Base-by-base conservation (phyloP, 768 basidiomycete genomes). In the Grammothele lineata region DNA sequence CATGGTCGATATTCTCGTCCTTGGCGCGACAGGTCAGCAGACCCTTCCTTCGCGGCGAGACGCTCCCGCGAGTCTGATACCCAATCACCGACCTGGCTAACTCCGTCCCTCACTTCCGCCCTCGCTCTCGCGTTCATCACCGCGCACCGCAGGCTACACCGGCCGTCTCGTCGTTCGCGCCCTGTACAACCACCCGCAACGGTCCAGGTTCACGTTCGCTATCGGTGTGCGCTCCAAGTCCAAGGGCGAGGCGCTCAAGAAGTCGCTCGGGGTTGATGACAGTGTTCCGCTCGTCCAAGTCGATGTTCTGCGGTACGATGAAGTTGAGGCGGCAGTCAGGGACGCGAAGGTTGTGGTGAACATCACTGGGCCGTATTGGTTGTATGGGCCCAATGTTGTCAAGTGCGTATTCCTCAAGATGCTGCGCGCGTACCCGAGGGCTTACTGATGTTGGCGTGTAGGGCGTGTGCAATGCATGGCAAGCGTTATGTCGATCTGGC, bases 401-500 rank as follows among this genome's bases (percentile, higher is more conserved):
- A 60, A 63, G 82, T 83, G 52, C 36, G 80, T 67, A 12, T 23
- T 23, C 38, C 37, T 4, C 18, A 8, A 15, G 25, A 15, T n/a
- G 35, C 21, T 9, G 24, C 11, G 19, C n/a, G 19, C 19, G 22
- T 5, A n/a, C 22, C 14, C 5, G 10, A 38, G 21, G 33, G n/a
- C n/a, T n/a, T n/a, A n/a, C 21, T 12, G 34, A 36, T 17, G 10
- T 17, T 30, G n/a, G 12, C 27, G 6, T 23, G 34, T 18, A 87
- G 78, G 47, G 83, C 86, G 4, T 95, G 92, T 53, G 86, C 83
- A 4, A 69, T 68, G 27, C 69, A 85, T 48, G 83, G 87, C 5
- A 76, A 79, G 6, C 90, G 94, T 64, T 95, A 95, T 61, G 81
- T 92, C 22, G 94, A 97, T 64, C 69, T 93, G 26, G 80, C 85